Evolutionary conservation across 768 basidiomycete genomes (phyloP), one percentile per base, ranked within the genome.

Genomic region (Rhodotorula sphaerocarpa): DNA sequence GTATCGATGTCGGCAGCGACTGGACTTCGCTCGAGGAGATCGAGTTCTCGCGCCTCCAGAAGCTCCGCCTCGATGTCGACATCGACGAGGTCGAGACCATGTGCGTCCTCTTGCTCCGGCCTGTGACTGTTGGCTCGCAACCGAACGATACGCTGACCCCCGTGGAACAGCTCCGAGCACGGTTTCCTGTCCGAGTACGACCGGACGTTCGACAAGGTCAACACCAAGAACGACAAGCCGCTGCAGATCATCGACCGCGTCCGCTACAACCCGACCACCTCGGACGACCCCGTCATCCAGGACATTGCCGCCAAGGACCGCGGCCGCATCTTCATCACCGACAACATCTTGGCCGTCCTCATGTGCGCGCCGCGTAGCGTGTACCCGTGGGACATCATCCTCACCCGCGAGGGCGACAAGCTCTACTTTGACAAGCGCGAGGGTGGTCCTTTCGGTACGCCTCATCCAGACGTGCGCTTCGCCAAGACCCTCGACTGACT

Each of bases 11-110:
- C 71, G 86, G 86, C 53, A 83, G 88, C 25, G 84, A 86, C 65
- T 99, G 95, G 95, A 77, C 80, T n/a, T 86, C 95, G 82, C 79
- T 95, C 51, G 95, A 99, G 77, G 95, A 99, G 78, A 85, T 99
- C 71, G 91, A 96, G 74, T 96, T 96, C 79, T 83, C 87, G 76
- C 85, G 93, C 55, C 80, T 99, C 61, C 77, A 84, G 18, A 99
- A 97, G 77, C 79, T 97, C 66, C 82, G 88, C 52, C 82, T 99
- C n/a, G 89, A 90, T 59, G 90, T 97, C 25, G 89, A 93, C 69
- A 69, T 69, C 25, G 67, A 67, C n/a, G 86, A 89, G 44, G 88
- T 86, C 16, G 89, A 95, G 71, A 84, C 90, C 67, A 75, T 96
- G 91, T 95, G 70, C 73, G 87, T 78, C 7, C 18, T 28, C 21